Conservation (phyloP, 768 basidiomycete genomes). For the Pleurotus citrinopileatus region DNA sequence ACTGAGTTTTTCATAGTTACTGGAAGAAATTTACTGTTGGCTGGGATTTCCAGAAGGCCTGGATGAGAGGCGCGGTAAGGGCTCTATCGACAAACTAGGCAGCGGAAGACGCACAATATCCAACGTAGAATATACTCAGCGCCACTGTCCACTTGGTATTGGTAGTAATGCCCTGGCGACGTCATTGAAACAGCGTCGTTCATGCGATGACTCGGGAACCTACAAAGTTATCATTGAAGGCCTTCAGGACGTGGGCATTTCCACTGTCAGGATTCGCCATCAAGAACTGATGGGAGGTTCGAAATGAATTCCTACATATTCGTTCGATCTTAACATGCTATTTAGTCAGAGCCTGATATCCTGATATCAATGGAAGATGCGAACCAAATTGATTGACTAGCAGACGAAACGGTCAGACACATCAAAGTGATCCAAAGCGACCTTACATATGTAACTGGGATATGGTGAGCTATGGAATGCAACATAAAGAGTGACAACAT, state of each 20-base stretch:
- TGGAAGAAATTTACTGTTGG: slow-evolving; percentile 35
- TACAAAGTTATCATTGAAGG: slow-evolving; percentile 54
- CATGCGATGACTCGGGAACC: slow-evolving; percentile 13
- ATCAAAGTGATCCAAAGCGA: neutral
- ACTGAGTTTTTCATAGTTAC: neutral
- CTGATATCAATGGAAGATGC: neutral
- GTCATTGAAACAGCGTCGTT: neutral
- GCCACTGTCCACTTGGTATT: slow-evolving; percentile 58
- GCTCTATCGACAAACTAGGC: neutral
- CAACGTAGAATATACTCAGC: slow-evolving; percentile 57
- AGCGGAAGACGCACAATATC: slow-evolving; percentile 41
- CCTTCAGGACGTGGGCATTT: slow-evolving; percentile 50
- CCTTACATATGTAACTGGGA: slow-evolving; percentile 46
- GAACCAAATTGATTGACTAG: slow-evolving; percentile 48
- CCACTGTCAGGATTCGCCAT: slow-evolving; percentile 43
- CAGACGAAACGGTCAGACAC: slow-evolving; percentile 10
- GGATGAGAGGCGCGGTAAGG: neutral
- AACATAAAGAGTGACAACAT: slow-evolving; percentile 10
- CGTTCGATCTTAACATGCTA: slow-evolving; percentile 41
- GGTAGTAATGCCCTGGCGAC: slow-evolving; percentile 40
- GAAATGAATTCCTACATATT: no score
- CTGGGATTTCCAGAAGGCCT: slow-evolving; percentile 58
- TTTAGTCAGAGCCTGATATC: neutral
- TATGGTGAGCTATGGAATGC: neutral
- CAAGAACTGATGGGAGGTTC: no score